A percentile compares a stretch with the other conserved stretches of the same genome.
Conservation (phyloP, 192 early-diverging fungal genomes). For the Entomortierella beljakovae region DNA sequence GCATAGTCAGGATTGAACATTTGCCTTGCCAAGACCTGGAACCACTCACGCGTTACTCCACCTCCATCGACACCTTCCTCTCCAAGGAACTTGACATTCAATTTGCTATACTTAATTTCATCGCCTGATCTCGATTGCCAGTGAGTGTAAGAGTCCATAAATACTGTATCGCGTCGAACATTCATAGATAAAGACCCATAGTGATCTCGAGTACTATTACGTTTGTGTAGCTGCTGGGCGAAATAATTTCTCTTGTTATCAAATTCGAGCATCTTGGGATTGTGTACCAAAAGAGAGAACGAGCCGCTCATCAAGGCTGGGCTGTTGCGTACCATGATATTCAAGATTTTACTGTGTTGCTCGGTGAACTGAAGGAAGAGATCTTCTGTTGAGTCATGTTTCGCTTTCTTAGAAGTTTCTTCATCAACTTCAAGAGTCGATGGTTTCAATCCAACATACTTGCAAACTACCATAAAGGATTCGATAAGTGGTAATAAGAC, state of each 20-base stretch:
- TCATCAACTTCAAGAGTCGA: conserved; percentile 55
- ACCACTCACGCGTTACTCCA: conserved; percentile 98
- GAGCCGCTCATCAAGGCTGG: conserved; percentile 96
- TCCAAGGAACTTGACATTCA: conserved; percentile 92
- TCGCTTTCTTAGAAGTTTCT: conserved; percentile 5
- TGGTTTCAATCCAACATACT: conserved; percentile 73
- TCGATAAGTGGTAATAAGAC: conserved; percentile 96
- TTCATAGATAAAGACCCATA: conserved; percentile 85
- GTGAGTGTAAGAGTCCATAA: conserved; percentile 97
- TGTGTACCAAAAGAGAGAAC: conserved; percentile 94
- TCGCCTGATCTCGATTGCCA: conserved; percentile 90
- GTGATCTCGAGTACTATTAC: conserved; percentile 67
- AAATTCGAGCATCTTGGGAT: conserved; percentile 97
- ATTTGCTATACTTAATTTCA: conserved; percentile 93
- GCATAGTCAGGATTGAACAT: conserved; percentile 99
- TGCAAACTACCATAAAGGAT: conserved; percentile 97
- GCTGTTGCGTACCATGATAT: conserved; percentile 98
- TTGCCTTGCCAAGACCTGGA: conserved; percentile 93
- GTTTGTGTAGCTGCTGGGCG: conserved; percentile 92
- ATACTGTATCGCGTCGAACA: conserved; percentile 91
- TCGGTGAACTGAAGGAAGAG: conserved; percentile 92
- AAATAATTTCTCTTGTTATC: conserved; percentile 99
- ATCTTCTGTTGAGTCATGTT: conserved; percentile 65
- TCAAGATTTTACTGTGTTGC: conserved; percentile 94
- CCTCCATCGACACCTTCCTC: conserved; percentile 99